Evolutionary conservation across 2,329 filamentous ascomycete genomes (phyloP), one percentile per base, ranked within the genome.

Genomic region (Exserohilum turcica): DNA sequence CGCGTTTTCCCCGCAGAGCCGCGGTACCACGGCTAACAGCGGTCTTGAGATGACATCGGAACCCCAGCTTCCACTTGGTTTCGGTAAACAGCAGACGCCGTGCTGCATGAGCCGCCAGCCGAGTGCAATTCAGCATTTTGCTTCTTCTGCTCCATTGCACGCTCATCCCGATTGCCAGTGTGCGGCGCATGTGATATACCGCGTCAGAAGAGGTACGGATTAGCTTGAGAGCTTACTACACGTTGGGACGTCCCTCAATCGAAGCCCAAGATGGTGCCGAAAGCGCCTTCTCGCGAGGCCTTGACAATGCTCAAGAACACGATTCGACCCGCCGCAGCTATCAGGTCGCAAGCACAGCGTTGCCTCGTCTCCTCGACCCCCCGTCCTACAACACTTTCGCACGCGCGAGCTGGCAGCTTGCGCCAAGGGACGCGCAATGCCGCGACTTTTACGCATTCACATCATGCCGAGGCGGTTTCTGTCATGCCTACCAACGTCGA

Each of bases 381-480:
- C 8, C 59, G 36, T 18, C 39, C 58, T 36, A 45, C 65, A 39
- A 45, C 64, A 29, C 63, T 61, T 9, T 47, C 52, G 31, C 64
- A 56, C 16, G 28, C 56, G 1, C 62, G 60, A 13, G 66, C 48
- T 24, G 46, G 56, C 10, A 43, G 44, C 5, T 43, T 60, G 0
- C 56, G 48, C 16, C 56, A 62, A 28, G 43, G 50, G 5, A 33
- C 57, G 12, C 60, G 71, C 12, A 57, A 52, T n/a, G 81, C 89
- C 63, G 89, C 92, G 54, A 91, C 85, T 37, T 92, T 96, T 74
- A 90, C 89, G 7, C 85, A 91, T 56, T 84, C 87, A 2, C 86
- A 92, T 74, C 91, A 96, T 78, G 90, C 91, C 31, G 84, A 85
- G 58, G 88, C 91, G 49, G 87, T 97, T 57, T 96, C 92, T 6